These are phyloP conservation scores for Nemania sp. DNA, from an alignment of 2,329 filamentous ascomycete species.

Conservation along the genomic window DNA sequence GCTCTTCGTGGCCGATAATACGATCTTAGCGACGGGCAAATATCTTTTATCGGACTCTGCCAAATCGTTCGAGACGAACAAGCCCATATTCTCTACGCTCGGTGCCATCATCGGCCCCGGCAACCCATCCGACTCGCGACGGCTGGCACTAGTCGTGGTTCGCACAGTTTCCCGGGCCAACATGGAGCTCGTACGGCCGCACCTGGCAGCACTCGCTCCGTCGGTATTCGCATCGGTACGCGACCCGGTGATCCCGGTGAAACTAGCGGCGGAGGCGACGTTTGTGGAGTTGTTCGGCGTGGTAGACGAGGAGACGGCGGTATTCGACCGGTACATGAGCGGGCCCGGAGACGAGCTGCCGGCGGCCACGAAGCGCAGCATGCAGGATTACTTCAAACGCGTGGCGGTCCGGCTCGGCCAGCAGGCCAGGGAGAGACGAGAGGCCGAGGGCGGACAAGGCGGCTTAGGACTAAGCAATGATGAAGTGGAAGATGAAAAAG, in stretches of 20 bases:
- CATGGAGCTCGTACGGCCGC: constrained; percentile 79
- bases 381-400: constrained; percentile 96
- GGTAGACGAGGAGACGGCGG: constrained; percentile 79
- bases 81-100: constrained; percentile 79
- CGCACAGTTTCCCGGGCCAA: constrained; percentile 82
- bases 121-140: constrained; percentile 78
- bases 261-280: constrained; percentile 90
- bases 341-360: constrained; percentile 67
- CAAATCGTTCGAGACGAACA: constrained; percentile 75
- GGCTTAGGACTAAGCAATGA: constrained; percentile 86
- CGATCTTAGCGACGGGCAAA: constrained; percentile 87
- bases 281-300: constrained; percentile 92
- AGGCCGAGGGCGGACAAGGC: constrained; percentile 88
- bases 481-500: constrained; percentile 90
- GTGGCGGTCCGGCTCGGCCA: constrained; percentile 82
- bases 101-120: constrained; percentile 77
- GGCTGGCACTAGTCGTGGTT: constrained; percentile 82
- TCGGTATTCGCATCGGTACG: constrained; percentile 89
- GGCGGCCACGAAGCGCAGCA: constrained; percentile 78
- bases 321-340: constrained; percentile 90
- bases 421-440: constrained; percentile 85
- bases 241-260: constrained; percentile 91
- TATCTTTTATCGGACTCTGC: constrained; percentile 74
- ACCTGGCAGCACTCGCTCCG: constrained; percentile 77
- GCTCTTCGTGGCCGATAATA: constrained; percentile 87